Evolutionary conservation across 1,284 basidiomycete genomes (phyloP).

Genomic region (Irpex rosettiformis): DNA sequence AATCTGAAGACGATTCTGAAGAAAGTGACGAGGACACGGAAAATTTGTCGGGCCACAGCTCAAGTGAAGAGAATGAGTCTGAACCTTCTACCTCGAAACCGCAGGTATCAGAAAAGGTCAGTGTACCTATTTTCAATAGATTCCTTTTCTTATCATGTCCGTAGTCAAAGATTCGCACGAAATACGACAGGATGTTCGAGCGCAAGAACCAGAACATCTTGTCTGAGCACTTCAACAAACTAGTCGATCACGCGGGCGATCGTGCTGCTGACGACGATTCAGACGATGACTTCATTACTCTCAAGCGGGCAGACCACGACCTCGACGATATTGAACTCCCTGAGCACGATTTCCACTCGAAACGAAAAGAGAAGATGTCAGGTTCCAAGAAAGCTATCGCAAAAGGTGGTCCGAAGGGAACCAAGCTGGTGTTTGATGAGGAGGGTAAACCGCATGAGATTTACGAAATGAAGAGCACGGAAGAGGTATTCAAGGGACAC

Average conservation of each 20-base stretch:
- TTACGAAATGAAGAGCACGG: slow-evolving; percentile 77
- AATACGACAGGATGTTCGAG: slow-evolving; percentile 98
- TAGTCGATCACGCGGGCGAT: slow-evolving; percentile 64
- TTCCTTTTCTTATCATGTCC: neutral
- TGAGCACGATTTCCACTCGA: slow-evolving; percentile 46
- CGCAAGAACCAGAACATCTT: slow-evolving; percentile 94
- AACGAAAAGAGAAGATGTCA: slow-evolving; percentile 67
- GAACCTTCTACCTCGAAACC: neutral
- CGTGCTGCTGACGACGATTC: slow-evolving; percentile 46
- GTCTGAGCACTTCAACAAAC: slow-evolving; percentile 87
- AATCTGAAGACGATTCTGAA: slow-evolving; percentile 26
- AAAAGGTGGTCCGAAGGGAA: slow-evolving; percentile 57
- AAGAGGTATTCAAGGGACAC: slow-evolving; percentile 58
- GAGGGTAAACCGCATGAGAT: slow-evolving; percentile 76
- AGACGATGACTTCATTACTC: slow-evolving; percentile 88
- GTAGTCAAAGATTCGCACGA: slow-evolving; percentile 67
- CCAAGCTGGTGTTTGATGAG: slow-evolving; percentile 84
- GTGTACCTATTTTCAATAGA: neutral
- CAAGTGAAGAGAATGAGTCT: slow-evolving; percentile 24
- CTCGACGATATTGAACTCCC: slow-evolving; percentile 40
- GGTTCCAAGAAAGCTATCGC: slow-evolving; percentile 77
- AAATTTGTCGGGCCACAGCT: slow-evolving; percentile 20
- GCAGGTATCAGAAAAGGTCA: slow-evolving; percentile 15
- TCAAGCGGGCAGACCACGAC: slow-evolving; percentile 89
- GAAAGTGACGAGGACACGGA: slow-evolving; percentile 22